Evolutionary conservation across 805 yeast species (phyloP), one percentile per base, ranked within the genome.

Genomic region (Schwanniomyces sp.): DNA sequence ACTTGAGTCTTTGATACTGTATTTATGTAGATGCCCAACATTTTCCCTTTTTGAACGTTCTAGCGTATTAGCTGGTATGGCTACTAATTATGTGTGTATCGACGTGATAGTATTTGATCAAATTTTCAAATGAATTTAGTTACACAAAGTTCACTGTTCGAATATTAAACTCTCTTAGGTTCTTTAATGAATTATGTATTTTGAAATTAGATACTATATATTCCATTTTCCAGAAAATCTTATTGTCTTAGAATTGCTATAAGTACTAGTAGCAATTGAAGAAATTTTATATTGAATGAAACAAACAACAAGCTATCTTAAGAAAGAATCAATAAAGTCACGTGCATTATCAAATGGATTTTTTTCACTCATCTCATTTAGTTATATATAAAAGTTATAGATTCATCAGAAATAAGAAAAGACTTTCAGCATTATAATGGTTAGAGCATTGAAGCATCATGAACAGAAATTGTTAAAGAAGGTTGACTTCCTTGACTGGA

Each of bases 401-500:
- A 7, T 7, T 3, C 9, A 16, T 2, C 3, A 7, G 2, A 7
- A 14, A 32, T 16, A 32, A 5, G 14, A 14, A 40, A 16, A 10
- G 14, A 14, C 14, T 16, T 14, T 14, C 12, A 26, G 25, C 32
- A 5, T 12, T 37, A 71, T 34, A 37, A 87, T 88, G 96, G 96
- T 87, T 42, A 80, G 99, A 67, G 78, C 88, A 58, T 80, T 94
- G 51, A 94, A 94, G 67, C 90, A 88, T 72, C 99, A 94, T 69
- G 99, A 94, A 80, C 86, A 88, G 77, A 91, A 91, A 70, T 82
- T 94, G 59, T 80, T 94, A 59, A 91, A 88, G 75, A 94, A 94
- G 69, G 98, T 94, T 45, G 97, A 94, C 64, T 90, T 94, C 72
- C 87, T 90, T 44, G 95, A 94, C 67, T 94, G 98, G 97, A 94